phyloP scores from a whole-genome alignment of 2,329 filamentous ascomycete species.

The Hymenoscyphus infarciens region DNA sequence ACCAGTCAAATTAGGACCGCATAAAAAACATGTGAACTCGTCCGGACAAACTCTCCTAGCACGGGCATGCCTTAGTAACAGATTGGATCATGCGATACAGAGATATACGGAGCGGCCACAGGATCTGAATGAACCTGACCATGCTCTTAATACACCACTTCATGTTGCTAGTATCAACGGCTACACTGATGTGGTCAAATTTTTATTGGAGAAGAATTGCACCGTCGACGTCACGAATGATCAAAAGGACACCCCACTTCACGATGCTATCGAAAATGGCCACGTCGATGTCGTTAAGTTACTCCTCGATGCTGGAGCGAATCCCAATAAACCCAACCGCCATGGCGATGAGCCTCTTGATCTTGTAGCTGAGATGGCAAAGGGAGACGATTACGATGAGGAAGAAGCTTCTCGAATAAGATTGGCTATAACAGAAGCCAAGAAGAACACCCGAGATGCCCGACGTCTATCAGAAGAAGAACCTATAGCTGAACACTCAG shows the following conservation, averaged over 20 bases:
- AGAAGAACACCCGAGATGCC: constrained; percentile 48
- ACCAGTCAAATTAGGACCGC: constrained; percentile 63
- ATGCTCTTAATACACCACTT: constrained; percentile 92
- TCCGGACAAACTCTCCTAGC: constrained; percentile 89
- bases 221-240: constrained; percentile 75
- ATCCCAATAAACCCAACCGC: constrained; percentile 87
- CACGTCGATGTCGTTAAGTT: constrained; percentile 85
- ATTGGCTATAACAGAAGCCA: constrained; percentile 59
- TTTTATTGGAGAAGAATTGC: constrained; percentile 80
- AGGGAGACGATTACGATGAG: constrained; percentile 46
- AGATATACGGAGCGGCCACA: constrained; percentile 71
- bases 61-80: constrained; percentile 83
- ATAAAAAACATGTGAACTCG: constrained; percentile 86
- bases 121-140: constrained; percentile 84
- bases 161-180: constrained; percentile 91
- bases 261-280: constrained; percentile 95
- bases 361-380: constrained; percentile 68
- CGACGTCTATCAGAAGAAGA: constrained; percentile 58
- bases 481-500: constrained; percentile 36
- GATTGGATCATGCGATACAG: constrained; percentile 73
- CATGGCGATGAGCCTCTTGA: constrained; percentile 90
- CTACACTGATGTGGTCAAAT: constrained; percentile 79
- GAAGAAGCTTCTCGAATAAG: constrained; percentile 59
- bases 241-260: constrained; percentile 86
- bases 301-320: constrained; percentile 80